A percentile compares a stretch with the other conserved stretches of the same genome.
Evolutionary conservation across 495 filamentous ascomycete species (phyloP).

Genomic region (Aspergillus campestris): DNA sequence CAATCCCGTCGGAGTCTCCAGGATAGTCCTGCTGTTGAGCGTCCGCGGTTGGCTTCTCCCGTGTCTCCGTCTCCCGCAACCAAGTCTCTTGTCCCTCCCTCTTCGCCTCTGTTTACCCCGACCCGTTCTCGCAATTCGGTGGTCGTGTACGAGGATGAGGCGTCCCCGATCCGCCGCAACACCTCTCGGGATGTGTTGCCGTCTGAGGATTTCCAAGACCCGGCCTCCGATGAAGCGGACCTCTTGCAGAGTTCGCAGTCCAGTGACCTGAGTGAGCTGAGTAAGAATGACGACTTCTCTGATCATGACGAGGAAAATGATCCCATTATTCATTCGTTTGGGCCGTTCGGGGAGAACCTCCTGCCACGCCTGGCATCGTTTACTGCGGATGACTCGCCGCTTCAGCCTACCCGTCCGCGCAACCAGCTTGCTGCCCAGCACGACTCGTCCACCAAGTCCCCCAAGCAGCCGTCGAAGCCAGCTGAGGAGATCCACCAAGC

Average conservation of each 20-base stretch:
- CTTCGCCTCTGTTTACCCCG: constrained; percentile 33
- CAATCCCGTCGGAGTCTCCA: constrained; percentile 24
- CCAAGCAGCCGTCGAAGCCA: constrained; percentile 21
- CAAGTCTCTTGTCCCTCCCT: constrained; percentile 34
- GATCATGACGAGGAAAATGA: constrained; percentile 90
- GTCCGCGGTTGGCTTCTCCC: constrained; percentile 55
- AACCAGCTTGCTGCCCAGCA: constrained; percentile 23
- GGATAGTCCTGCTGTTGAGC: constrained; percentile 60
- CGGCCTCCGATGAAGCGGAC: constrained; percentile 17
- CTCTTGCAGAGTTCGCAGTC: constrained; percentile 36
- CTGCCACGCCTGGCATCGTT: constrained; percentile 71
- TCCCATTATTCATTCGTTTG: constrained; percentile 82
- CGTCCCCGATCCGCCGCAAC: constrained; percentile 31
- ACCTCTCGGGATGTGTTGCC: constrained; percentile 16
- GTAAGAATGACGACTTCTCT: constrained; percentile 53
- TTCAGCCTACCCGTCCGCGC: constrained; percentile 29
- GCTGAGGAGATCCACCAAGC: constrained; percentile 17
- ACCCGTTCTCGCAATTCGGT: constrained; percentile 39
- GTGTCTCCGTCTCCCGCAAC: constrained; percentile 64
- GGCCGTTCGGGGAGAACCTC: constrained; percentile 76
- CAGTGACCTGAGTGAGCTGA: constrained; percentile 53
- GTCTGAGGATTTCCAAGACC: constrained; percentile 15
- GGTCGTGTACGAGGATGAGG: constrained; percentile 57
- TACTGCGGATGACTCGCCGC: constrained; percentile 48
- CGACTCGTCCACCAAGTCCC: constrained; percentile 31